Base-by-base conservation (phyloP, 306 rosid species). In the Dryas alaskensis region DNA sequence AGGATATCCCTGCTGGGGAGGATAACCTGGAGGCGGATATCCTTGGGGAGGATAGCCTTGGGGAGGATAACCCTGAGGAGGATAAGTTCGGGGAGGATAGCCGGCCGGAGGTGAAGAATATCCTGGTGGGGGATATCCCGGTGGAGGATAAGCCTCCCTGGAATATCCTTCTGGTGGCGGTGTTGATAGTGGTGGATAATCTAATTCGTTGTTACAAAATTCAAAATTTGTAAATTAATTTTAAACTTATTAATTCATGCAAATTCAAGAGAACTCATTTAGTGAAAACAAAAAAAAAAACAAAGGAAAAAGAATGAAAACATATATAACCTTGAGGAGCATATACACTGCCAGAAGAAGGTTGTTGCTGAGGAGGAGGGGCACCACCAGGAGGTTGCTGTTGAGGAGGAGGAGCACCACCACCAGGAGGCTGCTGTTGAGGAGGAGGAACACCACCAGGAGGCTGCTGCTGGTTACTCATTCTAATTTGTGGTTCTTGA, bases 401-500 rank as follows among this genome's bases (percentile, higher is more conserved):
- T 27, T 12, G 57, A 51, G 58, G 16, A 49, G 72, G 89, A 54
- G 96, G 93, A 58, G 81, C 94, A 3, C 90, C 92, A 12, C 87
- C 6, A 13, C 10, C 2, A 61, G 46, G 66, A 10, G 10, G 22
- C 10, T 31, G 66, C 9, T 4, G 45, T 27, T 12, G 57, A 51
- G 58, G 16, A 49, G 72, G 89, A 54, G 96, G 93, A 58, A 82
- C 94, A 3, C 90, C 92, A 12, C 86, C 90, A 3, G 92, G 96
- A 5, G 93, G 97, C 52, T 81, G 96, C 3, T 90, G 91, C 76
- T 92, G 96, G 16, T 73, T 82, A 50, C 89, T 87, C 98, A 92
- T 92, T 54, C 55, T 82, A 7, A 14, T 40, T 69, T 51, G 61
- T 12, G 8, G 48, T 49, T 52, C 61, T 51, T 8, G 8, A 67